Evolutionary conservation across 2,329 filamentous ascomycete genomes (phyloP).

Genomic region (Fusarium pseudograminearum): DNA sequence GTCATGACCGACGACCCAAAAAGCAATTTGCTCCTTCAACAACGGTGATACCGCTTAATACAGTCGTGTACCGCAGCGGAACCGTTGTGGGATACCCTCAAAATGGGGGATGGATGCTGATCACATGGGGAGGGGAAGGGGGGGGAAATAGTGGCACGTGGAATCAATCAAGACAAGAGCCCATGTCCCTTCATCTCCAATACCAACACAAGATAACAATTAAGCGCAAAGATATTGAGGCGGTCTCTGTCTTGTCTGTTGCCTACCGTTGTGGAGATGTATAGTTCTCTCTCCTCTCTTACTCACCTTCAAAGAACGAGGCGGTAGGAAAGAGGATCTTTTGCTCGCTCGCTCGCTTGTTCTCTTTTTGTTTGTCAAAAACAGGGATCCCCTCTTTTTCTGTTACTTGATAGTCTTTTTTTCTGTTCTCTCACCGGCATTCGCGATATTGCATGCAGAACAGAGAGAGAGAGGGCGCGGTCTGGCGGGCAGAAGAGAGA

Average conservation of each 20-base stretch:
- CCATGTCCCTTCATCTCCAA: conserved; percentile 37
- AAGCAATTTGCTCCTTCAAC: not conserved
- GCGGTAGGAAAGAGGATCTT: conserved; percentile 4
- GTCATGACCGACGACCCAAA: not conserved
- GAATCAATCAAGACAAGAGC: conserved; percentile 1
- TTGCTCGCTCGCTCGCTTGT: not conserved
- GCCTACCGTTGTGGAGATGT: not conserved
- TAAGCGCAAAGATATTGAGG: conserved; percentile 3
- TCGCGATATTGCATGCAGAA: conserved; percentile 1
- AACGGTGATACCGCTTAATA: not conserved
- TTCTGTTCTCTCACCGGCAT: conserved; percentile 5
- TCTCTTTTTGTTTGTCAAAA: not conserved
- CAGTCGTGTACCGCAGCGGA: conserved; percentile 1
- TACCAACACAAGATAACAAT: not conserved
- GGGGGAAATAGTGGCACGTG: not conserved
- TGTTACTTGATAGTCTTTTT: not conserved
- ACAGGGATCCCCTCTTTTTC: not conserved
- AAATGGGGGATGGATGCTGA: conserved; percentile 26
- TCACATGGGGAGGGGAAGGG: conserved; percentile 27
- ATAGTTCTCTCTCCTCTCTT: not conserved
- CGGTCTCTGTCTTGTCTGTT: conserved; percentile 2
- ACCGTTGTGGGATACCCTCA: conserved; percentile 23
- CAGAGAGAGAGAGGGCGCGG: conserved; percentile 21
- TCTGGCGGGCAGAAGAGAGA: conserved; percentile 25
- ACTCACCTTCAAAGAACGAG: not conserved